These are phyloP conservation scores for Pisolithus microcarpus DNA, from an alignment of 768 basidiomycete species.

Conservation along the genomic window DNA sequence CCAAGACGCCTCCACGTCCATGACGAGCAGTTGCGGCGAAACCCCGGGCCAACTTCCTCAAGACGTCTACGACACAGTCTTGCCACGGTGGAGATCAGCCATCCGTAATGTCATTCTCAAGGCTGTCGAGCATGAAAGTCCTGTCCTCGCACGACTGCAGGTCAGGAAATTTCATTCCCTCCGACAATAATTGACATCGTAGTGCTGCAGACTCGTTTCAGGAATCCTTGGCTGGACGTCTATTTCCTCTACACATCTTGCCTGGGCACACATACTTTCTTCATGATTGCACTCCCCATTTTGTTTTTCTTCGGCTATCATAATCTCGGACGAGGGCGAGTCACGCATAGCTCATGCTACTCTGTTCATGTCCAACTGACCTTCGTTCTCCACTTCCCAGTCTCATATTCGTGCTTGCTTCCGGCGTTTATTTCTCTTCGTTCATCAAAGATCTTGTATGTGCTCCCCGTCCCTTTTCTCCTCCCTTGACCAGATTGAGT, in stretches of 20 bases:
- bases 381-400: slow-evolving; percentile 30
- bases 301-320: slow-evolving; percentile 84
- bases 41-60: slow-evolving; percentile 14
- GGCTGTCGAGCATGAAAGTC: slow-evolving; percentile 52
- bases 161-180: slow-evolving; percentile 30
- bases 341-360: slow-evolving; percentile 2
- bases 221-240: slow-evolving; percentile 60
- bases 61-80: slow-evolving; percentile 59
- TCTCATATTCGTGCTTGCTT: slow-evolving; percentile 59
- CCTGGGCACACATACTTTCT: slow-evolving; percentile 84
- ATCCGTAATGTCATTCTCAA: slow-evolving; percentile 49
- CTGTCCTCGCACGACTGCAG: slow-evolving; percentile 60
- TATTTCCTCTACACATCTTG: slow-evolving; percentile 83
- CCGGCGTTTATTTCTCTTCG: slow-evolving; percentile 83
- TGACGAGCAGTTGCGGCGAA: not conserved
- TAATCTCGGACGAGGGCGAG: slow-evolving; percentile 68
- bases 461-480: slow-evolving; percentile 82
- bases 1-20: no score
- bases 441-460: slow-evolving; percentile 87
- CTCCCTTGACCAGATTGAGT: slow-evolving; percentile 89
- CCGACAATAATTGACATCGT: not conserved
- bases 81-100: slow-evolving; percentile 60
- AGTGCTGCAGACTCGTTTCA: slow-evolving; percentile 40
- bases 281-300: slow-evolving; percentile 82
- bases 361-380: not conserved